Percentiles rank a stretch among this genome's conserved stretches.
Evolutionary conservation across 129 eudicot species (phyloP).

Genomic region (Tanacetum coccineum): DNA sequence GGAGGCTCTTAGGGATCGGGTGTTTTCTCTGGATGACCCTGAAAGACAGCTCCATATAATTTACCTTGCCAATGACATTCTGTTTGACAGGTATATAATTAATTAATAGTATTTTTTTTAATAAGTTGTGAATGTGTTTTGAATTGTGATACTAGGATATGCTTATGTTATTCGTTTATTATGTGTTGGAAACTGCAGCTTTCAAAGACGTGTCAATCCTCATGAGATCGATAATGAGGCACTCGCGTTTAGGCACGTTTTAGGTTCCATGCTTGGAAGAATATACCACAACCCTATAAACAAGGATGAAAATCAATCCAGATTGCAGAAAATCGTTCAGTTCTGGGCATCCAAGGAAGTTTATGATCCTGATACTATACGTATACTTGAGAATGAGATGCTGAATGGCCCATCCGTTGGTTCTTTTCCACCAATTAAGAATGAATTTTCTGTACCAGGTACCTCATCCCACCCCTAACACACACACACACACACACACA

Average conservation of each 20-base stretch:
- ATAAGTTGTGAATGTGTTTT: not conserved
- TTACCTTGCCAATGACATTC: slow-evolving; percentile 91
- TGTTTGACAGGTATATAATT: slow-evolving; percentile 84
- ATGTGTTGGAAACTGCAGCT: slow-evolving; percentile 51
- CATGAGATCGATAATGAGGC: slow-evolving; percentile 95
- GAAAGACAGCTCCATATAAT: slow-evolving; percentile 91
- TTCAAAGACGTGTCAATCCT: slow-evolving; percentile 82
- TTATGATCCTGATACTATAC: slow-evolving; percentile 83
- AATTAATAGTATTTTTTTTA: not conserved
- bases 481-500: slow-evolving; percentile 11
- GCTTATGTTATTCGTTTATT: slow-evolving; percentile 19
- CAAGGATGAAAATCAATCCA: slow-evolving; percentile 93
- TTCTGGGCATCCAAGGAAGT: slow-evolving; percentile 99
- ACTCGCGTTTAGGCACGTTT: slow-evolving; percentile 89
- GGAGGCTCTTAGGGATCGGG: slow-evolving; percentile 84
- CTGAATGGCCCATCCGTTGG: slow-evolving; percentile 48
- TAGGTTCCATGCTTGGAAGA: slow-evolving; percentile 94
- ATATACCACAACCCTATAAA: slow-evolving; percentile 83
- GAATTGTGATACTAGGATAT: slow-evolving; percentile 6
- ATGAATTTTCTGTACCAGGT: slow-evolving; percentile 49
- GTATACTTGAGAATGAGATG: slow-evolving; percentile 83
- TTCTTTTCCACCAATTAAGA: slow-evolving; percentile 41
- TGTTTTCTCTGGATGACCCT: slow-evolving; percentile 74
- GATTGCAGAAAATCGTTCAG: slow-evolving; percentile 90
- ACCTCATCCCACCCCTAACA: slow-evolving; percentile 29